phyloP scores from a whole-genome alignment of 768 basidiomycete species.

The Leccinum longicurvipes region DNA sequence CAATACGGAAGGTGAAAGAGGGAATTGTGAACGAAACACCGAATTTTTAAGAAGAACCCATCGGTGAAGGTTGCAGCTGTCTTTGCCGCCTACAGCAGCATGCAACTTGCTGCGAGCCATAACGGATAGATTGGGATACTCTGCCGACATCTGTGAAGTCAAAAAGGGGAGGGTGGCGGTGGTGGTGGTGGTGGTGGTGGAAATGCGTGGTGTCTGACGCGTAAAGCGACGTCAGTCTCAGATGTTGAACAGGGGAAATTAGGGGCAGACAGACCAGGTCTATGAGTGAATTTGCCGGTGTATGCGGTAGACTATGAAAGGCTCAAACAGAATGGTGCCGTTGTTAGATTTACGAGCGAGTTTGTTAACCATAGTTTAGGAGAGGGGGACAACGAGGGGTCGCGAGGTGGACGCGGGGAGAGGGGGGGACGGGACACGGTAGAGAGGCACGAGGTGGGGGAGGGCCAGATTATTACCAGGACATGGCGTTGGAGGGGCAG shows the following conservation, averaged over 20 bases:
- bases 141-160: conserved; percentile 45
- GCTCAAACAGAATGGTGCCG: conserved; percentile 85
- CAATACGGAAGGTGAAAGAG: conserved; percentile 31
- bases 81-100: conserved; percentile 55
- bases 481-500: conserved; percentile 35
- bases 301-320: conserved; percentile 87
- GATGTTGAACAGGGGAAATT: too few relatives aligned
- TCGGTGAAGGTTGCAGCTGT: conserved; percentile 74
- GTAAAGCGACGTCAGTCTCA: conserved; percentile 8
- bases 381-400: conserved; percentile 27
- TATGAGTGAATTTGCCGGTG: conserved; percentile 42
- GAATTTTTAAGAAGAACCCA: conserved; percentile 90
- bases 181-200: neutral
- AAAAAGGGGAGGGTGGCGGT: conserved; percentile 1
- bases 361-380: conserved; percentile 76
- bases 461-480: conserved; percentile 27
- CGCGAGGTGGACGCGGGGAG: conserved; percentile 24
- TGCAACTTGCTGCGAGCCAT: conserved; percentile 76
- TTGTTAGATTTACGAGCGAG: conserved; percentile 76
- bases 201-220: conserved; percentile 18
- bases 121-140: conserved; percentile 48
- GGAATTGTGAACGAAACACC: conserved; percentile 52
- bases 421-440: neutral
- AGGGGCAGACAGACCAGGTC: conserved; percentile 19
- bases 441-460: conserved; percentile 7